Evolutionary conservation across 2,329 filamentous ascomycete genomes (phyloP).

Genomic region (Diaporthe sp.): DNA sequence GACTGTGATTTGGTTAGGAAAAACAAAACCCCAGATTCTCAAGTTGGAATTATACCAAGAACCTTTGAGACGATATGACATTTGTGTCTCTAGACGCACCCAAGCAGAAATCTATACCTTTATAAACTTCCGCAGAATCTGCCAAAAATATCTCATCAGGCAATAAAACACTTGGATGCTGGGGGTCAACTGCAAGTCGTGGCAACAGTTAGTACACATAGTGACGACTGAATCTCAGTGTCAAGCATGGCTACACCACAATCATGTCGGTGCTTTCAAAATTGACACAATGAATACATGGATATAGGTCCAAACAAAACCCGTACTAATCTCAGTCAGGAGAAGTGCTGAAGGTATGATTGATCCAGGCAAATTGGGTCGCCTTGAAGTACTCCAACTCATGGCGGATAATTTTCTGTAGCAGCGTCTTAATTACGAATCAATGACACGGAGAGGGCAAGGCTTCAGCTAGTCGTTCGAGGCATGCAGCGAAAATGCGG

Average conservation of each 20-base stretch:
- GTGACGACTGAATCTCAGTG: neutral
- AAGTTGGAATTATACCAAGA: neutral
- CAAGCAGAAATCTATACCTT: neutral
- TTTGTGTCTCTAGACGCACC: neutral
- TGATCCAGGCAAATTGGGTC: no score
- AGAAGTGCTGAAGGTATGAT: no score
- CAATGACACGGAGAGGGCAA: no score
- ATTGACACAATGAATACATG: neutral
- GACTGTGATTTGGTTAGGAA: no score
- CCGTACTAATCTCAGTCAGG: neutral
- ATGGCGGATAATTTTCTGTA: no score
- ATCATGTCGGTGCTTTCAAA: neutral
- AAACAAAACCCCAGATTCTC: neutral
- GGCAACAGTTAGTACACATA: neutral
- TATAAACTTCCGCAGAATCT: neutral
- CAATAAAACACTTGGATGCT: neutral
- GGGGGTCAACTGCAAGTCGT: neutral
- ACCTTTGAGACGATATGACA: neutral
- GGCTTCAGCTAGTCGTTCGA: no score
- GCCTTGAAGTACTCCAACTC: no score
- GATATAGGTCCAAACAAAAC: neutral
- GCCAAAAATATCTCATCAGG: neutral
- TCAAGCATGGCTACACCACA: neutral
- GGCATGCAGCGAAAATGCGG: no score
- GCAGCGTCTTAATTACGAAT: no score